Base-by-base conservation (phyloP, 2,329 filamentous ascomycete species). In the Aspergillus pseudoterreus region DNA sequence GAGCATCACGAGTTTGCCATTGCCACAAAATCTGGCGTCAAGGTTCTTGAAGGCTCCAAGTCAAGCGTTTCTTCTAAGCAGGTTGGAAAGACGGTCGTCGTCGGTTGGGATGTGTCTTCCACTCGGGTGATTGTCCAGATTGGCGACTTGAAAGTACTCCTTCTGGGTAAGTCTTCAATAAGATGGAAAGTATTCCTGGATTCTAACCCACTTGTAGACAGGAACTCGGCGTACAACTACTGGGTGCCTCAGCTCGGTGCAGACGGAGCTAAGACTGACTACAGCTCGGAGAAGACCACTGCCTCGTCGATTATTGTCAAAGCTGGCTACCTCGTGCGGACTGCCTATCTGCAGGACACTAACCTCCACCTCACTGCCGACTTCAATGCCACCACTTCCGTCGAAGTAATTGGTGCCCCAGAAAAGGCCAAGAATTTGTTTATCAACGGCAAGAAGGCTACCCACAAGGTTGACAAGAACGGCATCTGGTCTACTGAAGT, bases 381-480 rank as follows among this genome's bases (percentile, higher is more conserved):
- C 61, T 77, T 92, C 55, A 92, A 92, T 59, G 68, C 77, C 0
- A 90, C 87, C 0, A 84, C 84, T 0, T 62, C 80, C 0, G 69
- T 92, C 12, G 86, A 91, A 57, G 75, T 92, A 19, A 81, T 90
- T 30, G 84, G 86, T 3, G 84, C 75, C 3, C 78, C 81, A 0
- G 78, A 82, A 0, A 64, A 71, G 0, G 72, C 81, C 1, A 77
- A 78, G n/a, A 75, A 73, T 9, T 71, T 88, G n/a, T 76, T 75
- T 9, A 85, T 86, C 74, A 88, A 88, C 60, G 80, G 79, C 45
- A 63, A 79, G 27, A 63, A 69, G 30, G 68, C 74, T 10, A 2
- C 70, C 1, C 72, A 78, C 52, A 70, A 64, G 4, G 68, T 68
- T 10, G 73, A 73, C 22, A 61, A 66, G 44, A 70, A 73, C 49